A percentile compares a stretch with the other conserved stretches of the same genome.
Conservation (phyloP, 1,139 yeast species). For the Blastobotrys aristatus region DNA sequence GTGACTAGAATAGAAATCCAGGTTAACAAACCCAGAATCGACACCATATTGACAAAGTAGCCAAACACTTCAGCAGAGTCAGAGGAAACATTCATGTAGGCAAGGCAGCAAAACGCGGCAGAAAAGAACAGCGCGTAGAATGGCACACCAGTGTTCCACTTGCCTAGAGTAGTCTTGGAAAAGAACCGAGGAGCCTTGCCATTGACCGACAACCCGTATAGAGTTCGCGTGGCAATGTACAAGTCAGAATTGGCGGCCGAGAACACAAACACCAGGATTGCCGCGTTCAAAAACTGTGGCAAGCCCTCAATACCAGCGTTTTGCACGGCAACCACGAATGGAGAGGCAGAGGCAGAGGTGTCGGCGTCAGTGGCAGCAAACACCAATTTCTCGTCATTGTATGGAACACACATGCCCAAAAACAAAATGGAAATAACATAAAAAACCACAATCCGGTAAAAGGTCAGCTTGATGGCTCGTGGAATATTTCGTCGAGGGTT, state of each 20-base stretch:
- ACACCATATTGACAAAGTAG: constrained; percentile 51
- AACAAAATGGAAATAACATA: constrained; percentile 76
- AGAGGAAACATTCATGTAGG: constrained; percentile 40
- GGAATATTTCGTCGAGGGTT: constrained; percentile 84
- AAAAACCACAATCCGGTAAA: constrained; percentile 72
- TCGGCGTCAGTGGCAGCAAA: constrained; percentile 33
- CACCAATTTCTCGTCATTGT: constrained; percentile 49
- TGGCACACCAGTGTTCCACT: constrained; percentile 4
- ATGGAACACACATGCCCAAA: constrained; percentile 81
- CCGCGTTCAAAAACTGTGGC: constrained; percentile 62
- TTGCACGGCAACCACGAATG: constrained; percentile 69
- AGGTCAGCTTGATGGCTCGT: constrained; percentile 74
- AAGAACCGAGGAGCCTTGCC: constrained; percentile 59
- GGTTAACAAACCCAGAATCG: constrained; percentile 49
- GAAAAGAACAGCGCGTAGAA: background rate
- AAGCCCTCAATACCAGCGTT: constrained; percentile 71
- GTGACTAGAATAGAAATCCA: constrained; percentile 49
- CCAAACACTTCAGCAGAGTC: constrained; percentile 44
- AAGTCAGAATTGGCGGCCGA: constrained; percentile 75
- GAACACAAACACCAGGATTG: constrained; percentile 60
- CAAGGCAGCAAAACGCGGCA: background rate
- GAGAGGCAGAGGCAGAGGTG: constrained; percentile 56
- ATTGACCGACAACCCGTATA: constrained; percentile 51
- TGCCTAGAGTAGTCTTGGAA: constrained; percentile 1
- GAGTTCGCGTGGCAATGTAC: constrained; percentile 40